These are phyloP conservation scores for Ceriops tagal DNA, from an alignment of 345 rosid species.

Conservation along the genomic window DNA sequence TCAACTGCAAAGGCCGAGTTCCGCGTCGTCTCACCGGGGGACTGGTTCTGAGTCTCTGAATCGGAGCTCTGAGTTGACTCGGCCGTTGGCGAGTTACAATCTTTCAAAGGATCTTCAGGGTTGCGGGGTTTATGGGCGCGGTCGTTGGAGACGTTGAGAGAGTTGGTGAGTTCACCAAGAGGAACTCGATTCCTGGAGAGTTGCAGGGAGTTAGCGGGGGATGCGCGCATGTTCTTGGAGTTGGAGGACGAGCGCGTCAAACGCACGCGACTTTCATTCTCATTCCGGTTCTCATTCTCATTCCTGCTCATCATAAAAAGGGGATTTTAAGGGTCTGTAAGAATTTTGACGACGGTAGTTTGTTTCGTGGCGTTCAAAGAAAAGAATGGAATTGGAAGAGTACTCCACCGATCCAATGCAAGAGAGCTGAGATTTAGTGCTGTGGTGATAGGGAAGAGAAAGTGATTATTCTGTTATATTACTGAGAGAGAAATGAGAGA, in stretches of 20 bases:
- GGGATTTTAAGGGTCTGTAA: too few relatives aligned
- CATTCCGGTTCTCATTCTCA: not conserved
- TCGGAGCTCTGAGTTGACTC: not conserved
- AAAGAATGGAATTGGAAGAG: too few relatives aligned
- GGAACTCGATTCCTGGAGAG: constrained; percentile 15
- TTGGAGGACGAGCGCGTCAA: constrained; percentile 3
- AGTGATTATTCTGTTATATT: too few relatives aligned
- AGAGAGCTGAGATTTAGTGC: too few relatives aligned
- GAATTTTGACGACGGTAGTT: too few relatives aligned
- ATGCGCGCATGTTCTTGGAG: constrained; percentile 5
- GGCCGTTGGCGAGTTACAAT: not conserved
- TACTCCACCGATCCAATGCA: too few relatives aligned
- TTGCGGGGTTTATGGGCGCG: not conserved
- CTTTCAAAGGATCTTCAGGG: not conserved
- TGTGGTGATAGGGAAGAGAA: too few relatives aligned
- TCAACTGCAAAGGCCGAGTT: not conserved
- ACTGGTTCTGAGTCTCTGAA: not conserved
- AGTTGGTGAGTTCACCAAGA: constrained; percentile 15
- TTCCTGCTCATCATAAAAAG: too few relatives aligned
- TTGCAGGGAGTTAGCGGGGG: constrained; percentile 2
- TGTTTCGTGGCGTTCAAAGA: too few relatives aligned
- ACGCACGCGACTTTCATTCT: not conserved
- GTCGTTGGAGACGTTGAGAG: not conserved
- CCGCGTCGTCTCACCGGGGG: too few relatives aligned
- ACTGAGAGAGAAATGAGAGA: not conserved